Conservation (phyloP, 1,284 basidiomycete genomes). For the Apiotrichum sp. region DNA sequence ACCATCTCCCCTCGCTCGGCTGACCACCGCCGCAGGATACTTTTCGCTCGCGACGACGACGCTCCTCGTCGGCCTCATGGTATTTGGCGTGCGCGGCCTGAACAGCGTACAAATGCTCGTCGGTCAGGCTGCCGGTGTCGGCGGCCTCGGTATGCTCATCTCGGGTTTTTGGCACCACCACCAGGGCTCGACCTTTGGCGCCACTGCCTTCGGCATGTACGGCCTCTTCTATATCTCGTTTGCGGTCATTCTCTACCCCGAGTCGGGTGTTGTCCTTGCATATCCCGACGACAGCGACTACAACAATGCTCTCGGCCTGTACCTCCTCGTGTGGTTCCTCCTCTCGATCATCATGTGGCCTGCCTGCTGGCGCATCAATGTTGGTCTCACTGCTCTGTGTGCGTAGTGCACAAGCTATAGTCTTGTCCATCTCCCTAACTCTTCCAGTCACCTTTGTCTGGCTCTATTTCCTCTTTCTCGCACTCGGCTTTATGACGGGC, state of each 20-base stretch:
- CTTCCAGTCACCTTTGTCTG: slow-evolving; percentile 6
- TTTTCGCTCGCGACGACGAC: slow-evolving; percentile 15
- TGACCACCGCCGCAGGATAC: slow-evolving; percentile 1
- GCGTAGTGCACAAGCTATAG: neutral
- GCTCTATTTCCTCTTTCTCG: slow-evolving; percentile 18
- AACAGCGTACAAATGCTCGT: slow-evolving; percentile 6
- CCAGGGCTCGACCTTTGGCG: slow-evolving; percentile 11
- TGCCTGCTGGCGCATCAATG: slow-evolving; percentile 10
- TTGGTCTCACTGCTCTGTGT: slow-evolving; percentile 13
- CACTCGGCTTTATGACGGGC: slow-evolving; percentile 11
- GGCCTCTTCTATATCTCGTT: slow-evolving; percentile 17
- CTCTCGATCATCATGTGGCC: slow-evolving; percentile 14
- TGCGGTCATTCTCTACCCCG: slow-evolving; percentile 10
- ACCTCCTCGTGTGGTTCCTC: slow-evolving; percentile 11
- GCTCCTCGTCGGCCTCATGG: slow-evolving; percentile 11
- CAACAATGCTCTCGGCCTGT: slow-evolving; percentile 14
- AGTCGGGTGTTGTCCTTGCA: slow-evolving; percentile 4
- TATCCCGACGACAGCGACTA: slow-evolving; percentile 8
- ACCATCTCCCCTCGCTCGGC: neutral
- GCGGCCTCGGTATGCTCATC: slow-evolving; percentile 18
- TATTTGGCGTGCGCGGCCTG: slow-evolving; percentile 10
- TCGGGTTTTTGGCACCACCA: slow-evolving; percentile 14
- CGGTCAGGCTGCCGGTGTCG: slow-evolving; percentile 9
- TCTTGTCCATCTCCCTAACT: neutral
- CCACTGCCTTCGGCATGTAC: slow-evolving; percentile 17